Evolutionary conservation across 2,329 filamentous ascomycete genomes (phyloP).

Genomic region (Nannizzia gypsea): DNA sequence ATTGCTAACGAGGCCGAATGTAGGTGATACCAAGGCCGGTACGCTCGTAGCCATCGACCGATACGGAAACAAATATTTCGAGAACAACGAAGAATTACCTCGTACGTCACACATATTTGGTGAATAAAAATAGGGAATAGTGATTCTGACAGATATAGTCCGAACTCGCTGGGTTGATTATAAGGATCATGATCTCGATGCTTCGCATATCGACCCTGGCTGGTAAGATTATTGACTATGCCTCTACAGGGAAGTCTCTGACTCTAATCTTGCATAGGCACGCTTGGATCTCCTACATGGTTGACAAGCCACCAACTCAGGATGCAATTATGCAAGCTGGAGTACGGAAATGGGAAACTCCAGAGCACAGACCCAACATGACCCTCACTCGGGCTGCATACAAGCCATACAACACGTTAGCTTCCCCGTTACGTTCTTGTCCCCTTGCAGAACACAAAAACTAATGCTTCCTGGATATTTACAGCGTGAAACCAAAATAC

Average conservation of each 20-base stretch:
- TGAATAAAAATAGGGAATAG: neutral
- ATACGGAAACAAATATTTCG: constrained; percentile 95
- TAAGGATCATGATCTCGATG: constrained; percentile 60
- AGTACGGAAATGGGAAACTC: constrained; percentile 63
- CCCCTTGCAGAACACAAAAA: neutral
- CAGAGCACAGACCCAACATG: constrained; percentile 59
- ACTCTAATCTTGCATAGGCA: constrained; percentile 45
- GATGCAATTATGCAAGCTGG: constrained; percentile 60
- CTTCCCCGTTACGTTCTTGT: neutral
- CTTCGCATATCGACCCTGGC: constrained; percentile 71
- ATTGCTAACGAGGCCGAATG: constrained; percentile 18
- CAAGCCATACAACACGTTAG: constrained; percentile 92
- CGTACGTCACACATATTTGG: constrained; percentile 38
- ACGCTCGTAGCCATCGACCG: constrained; percentile 72
- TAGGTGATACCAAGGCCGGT: constrained; percentile 94
- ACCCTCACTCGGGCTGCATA: constrained; percentile 69
- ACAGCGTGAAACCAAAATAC: constrained; percentile 26
- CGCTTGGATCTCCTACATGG: constrained; percentile 89
- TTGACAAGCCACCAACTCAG: constrained; percentile 71
- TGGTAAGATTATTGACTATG: constrained; percentile 46
- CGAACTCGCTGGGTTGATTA: constrained; percentile 97
- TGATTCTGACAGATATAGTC: constrained; percentile 43
- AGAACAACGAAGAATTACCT: constrained; percentile 88
- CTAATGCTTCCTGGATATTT: constrained; percentile 8
- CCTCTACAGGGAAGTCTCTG: neutral